Evolutionary conservation across 2,329 filamentous ascomycete genomes (phyloP).

Genomic region (Penicillium sp.): DNA sequence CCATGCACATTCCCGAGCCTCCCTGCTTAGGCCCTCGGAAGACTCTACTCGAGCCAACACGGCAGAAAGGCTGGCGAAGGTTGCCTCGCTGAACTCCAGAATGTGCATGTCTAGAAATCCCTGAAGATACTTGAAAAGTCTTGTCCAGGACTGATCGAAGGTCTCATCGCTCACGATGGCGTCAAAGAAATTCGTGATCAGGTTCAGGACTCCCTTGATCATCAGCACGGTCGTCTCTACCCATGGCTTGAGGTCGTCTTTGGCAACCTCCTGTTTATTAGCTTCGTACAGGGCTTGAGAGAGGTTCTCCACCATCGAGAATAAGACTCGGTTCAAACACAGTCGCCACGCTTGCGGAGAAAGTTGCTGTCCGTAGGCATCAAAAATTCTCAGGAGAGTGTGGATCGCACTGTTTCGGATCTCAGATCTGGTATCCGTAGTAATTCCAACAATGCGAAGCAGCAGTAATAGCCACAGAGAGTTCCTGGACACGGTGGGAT

Average conservation of each 20-base stretch:
- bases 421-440: constrained; percentile 46
- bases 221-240: constrained; percentile 75
- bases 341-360: constrained; percentile 79
- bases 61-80: constrained; percentile 68
- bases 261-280: constrained; percentile 24
- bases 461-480: constrained; percentile 42
- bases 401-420: constrained; percentile 72
- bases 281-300: constrained; percentile 48
- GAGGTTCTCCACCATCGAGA: constrained; percentile 75
- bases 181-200: constrained; percentile 77
- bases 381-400: constrained; percentile 86
- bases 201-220: constrained; percentile 70
- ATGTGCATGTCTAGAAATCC: constrained; percentile 64
- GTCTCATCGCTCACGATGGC: constrained; percentile 67
- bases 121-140: constrained; percentile 71
- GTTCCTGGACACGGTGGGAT: constrained; percentile 60
- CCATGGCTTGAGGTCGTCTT: constrained; percentile 60
- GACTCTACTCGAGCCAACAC: constrained; percentile 57
- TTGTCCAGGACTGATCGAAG: constrained; percentile 75
- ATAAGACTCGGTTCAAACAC: constrained; percentile 78
- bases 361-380: constrained; percentile 83
- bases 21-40: constrained; percentile 47
- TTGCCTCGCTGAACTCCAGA: constrained; percentile 72
- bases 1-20: constrained; percentile 67
- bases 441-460: constrained; percentile 44